phyloP scores from a whole-genome alignment of 257 asterid species.

The Ajuga chamaepitys region DNA sequence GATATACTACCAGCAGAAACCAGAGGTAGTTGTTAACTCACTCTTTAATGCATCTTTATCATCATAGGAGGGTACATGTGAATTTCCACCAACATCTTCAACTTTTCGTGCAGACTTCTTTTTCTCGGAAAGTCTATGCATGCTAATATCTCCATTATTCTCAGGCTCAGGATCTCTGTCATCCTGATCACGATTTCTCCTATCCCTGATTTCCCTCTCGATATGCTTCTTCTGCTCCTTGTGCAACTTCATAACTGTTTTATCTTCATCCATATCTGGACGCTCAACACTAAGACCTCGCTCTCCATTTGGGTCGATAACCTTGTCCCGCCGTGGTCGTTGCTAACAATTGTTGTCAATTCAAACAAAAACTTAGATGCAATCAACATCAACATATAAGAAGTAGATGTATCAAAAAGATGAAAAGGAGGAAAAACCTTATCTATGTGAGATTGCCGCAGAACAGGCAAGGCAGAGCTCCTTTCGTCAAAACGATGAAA shows the following conservation, averaged over 20 bases:
- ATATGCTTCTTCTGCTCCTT: slow-evolving; percentile 75
- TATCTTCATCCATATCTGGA: slow-evolving; percentile 77
- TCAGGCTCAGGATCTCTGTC: slow-evolving; percentile 58
- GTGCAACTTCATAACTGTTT: slow-evolving; percentile 55
- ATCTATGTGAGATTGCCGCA: slow-evolving; percentile 57
- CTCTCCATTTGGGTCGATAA: slow-evolving; percentile 55
- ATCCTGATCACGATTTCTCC: slow-evolving; percentile 69
- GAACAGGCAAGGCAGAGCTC: slow-evolving; percentile 58
- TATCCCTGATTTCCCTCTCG: slow-evolving; percentile 69
- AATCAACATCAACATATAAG: background rate
- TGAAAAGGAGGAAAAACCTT: slow-evolving; percentile 45
- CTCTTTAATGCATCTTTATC: slow-evolving; percentile 80
- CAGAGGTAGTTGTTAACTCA: slow-evolving; percentile 34
- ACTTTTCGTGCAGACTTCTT: slow-evolving; percentile 56
- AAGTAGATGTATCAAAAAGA: background rate
- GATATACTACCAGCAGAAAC: background rate
- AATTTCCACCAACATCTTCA: slow-evolving; percentile 65
- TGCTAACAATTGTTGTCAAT: slow-evolving; percentile 31
- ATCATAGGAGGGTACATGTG: slow-evolving; percentile 51
- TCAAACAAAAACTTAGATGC: slow-evolving; percentile 7
- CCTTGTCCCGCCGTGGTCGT: slow-evolving; percentile 61
- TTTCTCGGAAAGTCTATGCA: slow-evolving; percentile 64
- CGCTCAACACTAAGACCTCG: slow-evolving; percentile 75
- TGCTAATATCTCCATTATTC: slow-evolving; percentile 55
- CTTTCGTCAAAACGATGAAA: slow-evolving; percentile 69